phyloP scores from a whole-genome alignment of 495 filamentous ascomycete species.

The Penicillium robsamsonii region DNA sequence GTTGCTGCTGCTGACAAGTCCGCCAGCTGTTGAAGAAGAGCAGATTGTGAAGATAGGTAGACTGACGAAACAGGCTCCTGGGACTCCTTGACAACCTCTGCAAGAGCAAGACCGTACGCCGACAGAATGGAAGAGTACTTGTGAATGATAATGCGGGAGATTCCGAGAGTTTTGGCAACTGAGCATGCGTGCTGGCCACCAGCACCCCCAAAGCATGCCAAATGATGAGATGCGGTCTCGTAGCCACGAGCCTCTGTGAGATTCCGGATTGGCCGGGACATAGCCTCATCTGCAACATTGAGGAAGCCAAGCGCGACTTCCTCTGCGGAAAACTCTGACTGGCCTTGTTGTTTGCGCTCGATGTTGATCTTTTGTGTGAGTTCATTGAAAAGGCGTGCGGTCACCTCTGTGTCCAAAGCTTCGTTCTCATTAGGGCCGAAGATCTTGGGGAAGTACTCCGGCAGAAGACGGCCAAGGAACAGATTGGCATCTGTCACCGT shows the following conservation, averaged over 20 bases:
- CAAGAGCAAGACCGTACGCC: conserved; percentile 53
- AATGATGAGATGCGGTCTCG: conserved; percentile 49
- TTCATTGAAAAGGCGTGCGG: conserved; percentile 71
- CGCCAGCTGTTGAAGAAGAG: conserved; percentile 35
- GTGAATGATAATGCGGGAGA: conserved; percentile 54
- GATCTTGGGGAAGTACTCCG: conserved; percentile 96
- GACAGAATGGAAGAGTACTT: conserved; percentile 53
- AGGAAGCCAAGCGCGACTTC: conserved; percentile 74
- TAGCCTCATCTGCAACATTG: conserved; percentile 54
- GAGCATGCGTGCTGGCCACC: conserved; percentile 56
- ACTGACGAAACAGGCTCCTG: conserved; percentile 47
- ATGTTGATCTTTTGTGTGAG: conserved; percentile 76
- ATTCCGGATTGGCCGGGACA: conserved; percentile 54
- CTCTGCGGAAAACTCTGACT: conserved; percentile 75
- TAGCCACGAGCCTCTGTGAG: conserved; percentile 52
- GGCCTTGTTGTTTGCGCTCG: conserved; percentile 49
- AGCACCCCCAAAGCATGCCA: conserved; percentile 56
- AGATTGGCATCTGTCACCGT: conserved; percentile 95
- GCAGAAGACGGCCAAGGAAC: conserved; percentile 80
- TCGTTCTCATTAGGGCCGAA: conserved; percentile 92
- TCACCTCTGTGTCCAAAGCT: conserved; percentile 75
- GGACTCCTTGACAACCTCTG: conserved; percentile 52
- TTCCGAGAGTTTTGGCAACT: conserved; percentile 50
- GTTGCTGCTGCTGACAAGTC: conserved; percentile 34
- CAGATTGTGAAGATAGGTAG: conserved; percentile 34